Evolutionary conservation across 2,329 filamentous ascomycete genomes (phyloP), one percentile per base, ranked within the genome.

Genomic region (Aspergillus sp.): DNA sequence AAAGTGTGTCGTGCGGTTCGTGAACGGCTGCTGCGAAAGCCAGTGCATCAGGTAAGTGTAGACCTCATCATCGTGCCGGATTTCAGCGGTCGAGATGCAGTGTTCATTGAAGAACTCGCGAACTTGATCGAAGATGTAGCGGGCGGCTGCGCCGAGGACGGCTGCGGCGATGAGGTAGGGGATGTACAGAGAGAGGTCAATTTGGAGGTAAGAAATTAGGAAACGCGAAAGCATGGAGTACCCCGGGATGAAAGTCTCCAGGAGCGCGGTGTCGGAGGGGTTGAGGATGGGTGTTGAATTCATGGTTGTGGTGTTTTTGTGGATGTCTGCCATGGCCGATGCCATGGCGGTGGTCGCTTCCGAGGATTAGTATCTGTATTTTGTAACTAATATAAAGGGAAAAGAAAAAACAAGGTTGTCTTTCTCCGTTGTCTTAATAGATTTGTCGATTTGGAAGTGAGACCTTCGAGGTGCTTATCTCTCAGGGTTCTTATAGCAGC

Each of bases 1-100:
- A 62, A 89, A 88, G 45, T 81, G 81, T 14, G 85, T 84, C 0
- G 86, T 83, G 5, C 77, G 75, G 59, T 82, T 80, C 19, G 85
- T 80, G 62, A 90, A 89, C 3, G 75, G 71, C 70, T 90, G 87
- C 35, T 77, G 73, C 2, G 87, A 81, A 2, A 90, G 81, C 88
- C 88, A 90, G 25, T 79, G 80, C 86, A 90, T 89, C 41, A 90
- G 67, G 66, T 89, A 88, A 67, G 87, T 87, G 76, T 89, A 90
- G 56, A 89, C 84, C 69, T 90, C 88, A 64, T 91, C 88, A 57
- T 90, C 87, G 27, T 84, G 81, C 45, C 86, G 82, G 40, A 91
- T 83, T 64, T 87, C 84, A 17, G 87, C 87, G 1, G 82, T 84
- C 3, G 84, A 88, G 79, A 89, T 86, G 64, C 88, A 81, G 64